These are phyloP conservation scores for Penicillium nucicola DNA, from an alignment of 495 filamentous ascomycete species.

Conservation along the genomic window DNA sequence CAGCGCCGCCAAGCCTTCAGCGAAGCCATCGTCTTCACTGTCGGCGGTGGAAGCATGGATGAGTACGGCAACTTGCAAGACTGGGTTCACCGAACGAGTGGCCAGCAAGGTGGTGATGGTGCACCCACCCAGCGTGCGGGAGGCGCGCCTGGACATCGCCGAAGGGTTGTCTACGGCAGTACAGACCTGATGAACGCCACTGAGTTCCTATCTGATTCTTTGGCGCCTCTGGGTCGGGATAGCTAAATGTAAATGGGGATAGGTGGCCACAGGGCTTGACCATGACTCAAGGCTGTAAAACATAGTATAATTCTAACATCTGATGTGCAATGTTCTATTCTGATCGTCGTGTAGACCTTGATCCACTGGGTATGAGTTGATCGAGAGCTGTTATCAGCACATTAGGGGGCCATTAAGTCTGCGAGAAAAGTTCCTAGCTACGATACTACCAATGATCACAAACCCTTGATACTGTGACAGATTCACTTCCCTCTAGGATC, in stretches of 20 bases:
- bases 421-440: background rate
- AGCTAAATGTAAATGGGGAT: conserved; percentile 30
- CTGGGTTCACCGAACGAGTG: conserved; percentile 78
- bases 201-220: conserved; percentile 78
- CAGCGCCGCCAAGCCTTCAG: conserved; percentile 90
- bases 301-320: conserved; percentile 10
- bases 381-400: background rate
- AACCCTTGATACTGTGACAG: background rate
- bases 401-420: background rate
- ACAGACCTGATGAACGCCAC: conserved; percentile 90
- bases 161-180: conserved; percentile 90
- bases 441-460: background rate
- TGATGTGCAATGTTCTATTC: background rate
- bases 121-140: conserved; percentile 42
- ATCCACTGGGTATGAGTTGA: background rate
- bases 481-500: too few relatives aligned
- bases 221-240: conserved; percentile 74
- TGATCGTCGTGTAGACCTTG: too few relatives aligned
- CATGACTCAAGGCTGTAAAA: background rate
- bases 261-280: background rate
- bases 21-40: conserved; percentile 94
- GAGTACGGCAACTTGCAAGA: conserved; percentile 98
- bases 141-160: conserved; percentile 39
- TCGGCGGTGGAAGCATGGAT: conserved; percentile 97
- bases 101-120: conserved; percentile 45